Evolutionary conservation across 2,329 filamentous ascomycete genomes (phyloP).

Genomic region (Falciphora oryzae): DNA sequence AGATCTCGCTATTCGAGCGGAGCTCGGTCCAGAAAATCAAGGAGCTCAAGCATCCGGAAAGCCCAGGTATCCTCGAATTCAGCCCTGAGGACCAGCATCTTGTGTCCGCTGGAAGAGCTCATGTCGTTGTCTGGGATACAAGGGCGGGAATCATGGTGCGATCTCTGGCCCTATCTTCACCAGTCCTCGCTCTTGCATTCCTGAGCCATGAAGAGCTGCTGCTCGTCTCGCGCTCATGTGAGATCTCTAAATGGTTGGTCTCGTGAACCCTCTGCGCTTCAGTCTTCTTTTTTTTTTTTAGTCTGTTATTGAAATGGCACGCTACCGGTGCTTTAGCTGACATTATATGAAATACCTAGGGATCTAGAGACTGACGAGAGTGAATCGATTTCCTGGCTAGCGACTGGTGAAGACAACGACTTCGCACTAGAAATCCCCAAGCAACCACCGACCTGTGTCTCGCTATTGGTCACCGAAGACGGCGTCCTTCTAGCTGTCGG

Average conservation of each 20-base stretch:
- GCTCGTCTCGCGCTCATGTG: not conserved
- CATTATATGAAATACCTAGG: not conserved
- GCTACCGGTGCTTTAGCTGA: too few species aligned
- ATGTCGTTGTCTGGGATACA: not conserved
- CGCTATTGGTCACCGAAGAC: conserved; percentile 13
- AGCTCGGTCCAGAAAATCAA: conserved; percentile 18
- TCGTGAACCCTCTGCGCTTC: not conserved
- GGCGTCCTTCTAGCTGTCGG: conserved; percentile 19
- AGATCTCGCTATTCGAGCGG: conserved; percentile 24
- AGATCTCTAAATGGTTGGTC: not conserved
- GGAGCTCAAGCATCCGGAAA: conserved; percentile 21
- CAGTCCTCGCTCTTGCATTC: not conserved
- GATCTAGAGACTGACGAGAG: not conserved
- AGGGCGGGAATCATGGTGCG: not conserved
- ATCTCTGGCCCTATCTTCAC: not conserved
- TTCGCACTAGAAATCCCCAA: conserved; percentile 11
- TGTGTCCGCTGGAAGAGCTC: conserved; percentile 15
- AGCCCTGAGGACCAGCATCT: conserved; percentile 19
- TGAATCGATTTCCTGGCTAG: conserved; percentile 8
- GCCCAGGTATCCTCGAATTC: conserved; percentile 21
- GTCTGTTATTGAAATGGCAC: too few species aligned
- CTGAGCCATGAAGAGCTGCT: not conserved
- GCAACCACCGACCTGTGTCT: conserved; percentile 14
- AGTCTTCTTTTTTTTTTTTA: not conserved
- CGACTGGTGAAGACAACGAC: conserved; percentile 11